phyloP scores from a whole-genome alignment of 1,284 basidiomycete species.

The Pseudozyma hubeiensis region DNA sequence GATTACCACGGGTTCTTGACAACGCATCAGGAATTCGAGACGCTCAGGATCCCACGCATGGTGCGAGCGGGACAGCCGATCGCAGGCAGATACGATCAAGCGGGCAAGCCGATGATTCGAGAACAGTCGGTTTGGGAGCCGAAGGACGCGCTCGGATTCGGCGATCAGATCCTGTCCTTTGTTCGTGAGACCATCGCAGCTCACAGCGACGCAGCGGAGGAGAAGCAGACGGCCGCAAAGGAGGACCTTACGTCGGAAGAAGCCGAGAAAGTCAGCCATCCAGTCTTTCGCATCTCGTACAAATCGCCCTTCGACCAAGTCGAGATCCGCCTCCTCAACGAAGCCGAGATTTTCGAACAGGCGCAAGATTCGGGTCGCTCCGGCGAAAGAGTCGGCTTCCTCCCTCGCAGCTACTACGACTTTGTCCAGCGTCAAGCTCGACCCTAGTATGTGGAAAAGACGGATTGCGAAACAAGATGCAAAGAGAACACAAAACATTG shows the following conservation, averaged over 20 bases:
- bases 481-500: not conserved
- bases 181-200: slow-evolving; percentile 69
- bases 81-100: slow-evolving; percentile 79
- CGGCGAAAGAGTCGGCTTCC: slow-evolving; percentile 49
- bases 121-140: slow-evolving; percentile 84
- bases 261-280: slow-evolving; percentile 11
- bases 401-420: slow-evolving; percentile 47
- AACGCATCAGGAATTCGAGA: slow-evolving; percentile 66
- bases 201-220: slow-evolving; percentile 4
- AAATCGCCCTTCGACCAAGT: slow-evolving; percentile 49
- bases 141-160: slow-evolving; percentile 80
- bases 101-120: slow-evolving; percentile 73
- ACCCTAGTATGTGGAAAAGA: not conserved
- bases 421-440: slow-evolving; percentile 30
- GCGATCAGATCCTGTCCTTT: slow-evolving; percentile 75
- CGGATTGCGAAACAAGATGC: slow-evolving; percentile 7
- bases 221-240: not conserved
- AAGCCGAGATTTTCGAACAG: slow-evolving; percentile 26
- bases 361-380: slow-evolving; percentile 36
- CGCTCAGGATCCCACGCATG: slow-evolving; percentile 67
- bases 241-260: not conserved
- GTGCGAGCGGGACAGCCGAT: slow-evolving; percentile 50
- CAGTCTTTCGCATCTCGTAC: slow-evolving; percentile 57
- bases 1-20: slow-evolving; percentile 75
- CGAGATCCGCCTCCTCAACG: slow-evolving; percentile 13